phyloP scores from a whole-genome alignment of 345 rosid genomes.

The Syzygium aqueum region DNA sequence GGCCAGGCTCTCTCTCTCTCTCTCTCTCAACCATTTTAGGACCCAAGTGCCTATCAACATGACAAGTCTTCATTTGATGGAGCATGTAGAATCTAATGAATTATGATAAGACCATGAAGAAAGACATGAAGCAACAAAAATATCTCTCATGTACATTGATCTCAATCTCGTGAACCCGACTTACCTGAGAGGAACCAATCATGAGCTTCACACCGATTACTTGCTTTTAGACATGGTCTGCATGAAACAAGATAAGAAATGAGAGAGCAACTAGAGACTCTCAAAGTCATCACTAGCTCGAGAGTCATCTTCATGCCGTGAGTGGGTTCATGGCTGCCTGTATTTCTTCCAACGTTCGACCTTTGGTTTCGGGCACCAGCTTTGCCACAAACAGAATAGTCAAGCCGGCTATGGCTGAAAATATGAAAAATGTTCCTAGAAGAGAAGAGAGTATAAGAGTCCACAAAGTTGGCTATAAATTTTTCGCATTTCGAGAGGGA shows the following conservation, averaged over 20 bases:
- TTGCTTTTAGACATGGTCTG: neutral
- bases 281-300: neutral
- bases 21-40: neutral
- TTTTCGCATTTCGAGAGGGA: neutral
- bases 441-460: neutral
- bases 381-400: conserved; percentile 56
- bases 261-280: neutral
- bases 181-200: neutral
- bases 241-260: neutral
- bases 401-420: conserved; percentile 41
- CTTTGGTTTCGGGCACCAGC: conserved; percentile 80
- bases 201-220: neutral
- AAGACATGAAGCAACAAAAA: neutral
- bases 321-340: conserved; percentile 52
- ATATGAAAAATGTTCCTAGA: conserved; percentile 63
- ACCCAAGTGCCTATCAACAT: neutral
- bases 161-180: neutral
- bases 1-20: neutral
- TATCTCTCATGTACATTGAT: neutral
- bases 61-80: neutral
- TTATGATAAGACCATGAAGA: neutral
- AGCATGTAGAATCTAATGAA: neutral
- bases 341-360: conserved; percentile 67
- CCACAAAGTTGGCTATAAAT: neutral
- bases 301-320: neutral